These are phyloP conservation scores for Eucalyptus erythrocorys DNA, from an alignment of 345 rosid genomes.

Conservation along the genomic window DNA sequence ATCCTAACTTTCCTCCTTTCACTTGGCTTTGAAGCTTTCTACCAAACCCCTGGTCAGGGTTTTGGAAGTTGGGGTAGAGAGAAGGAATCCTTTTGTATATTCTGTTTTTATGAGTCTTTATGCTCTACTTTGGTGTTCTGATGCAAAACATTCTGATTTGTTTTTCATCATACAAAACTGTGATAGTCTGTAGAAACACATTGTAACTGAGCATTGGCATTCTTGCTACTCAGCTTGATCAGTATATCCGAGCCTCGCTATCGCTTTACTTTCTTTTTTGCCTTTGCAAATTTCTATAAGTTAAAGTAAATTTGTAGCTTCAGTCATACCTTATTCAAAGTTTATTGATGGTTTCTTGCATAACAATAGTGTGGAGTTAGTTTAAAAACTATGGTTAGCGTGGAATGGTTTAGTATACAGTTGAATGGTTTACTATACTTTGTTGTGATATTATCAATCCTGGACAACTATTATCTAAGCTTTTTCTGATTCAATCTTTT, in stretches of 20 bases:
- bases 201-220: background rate
- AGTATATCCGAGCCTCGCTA: background rate
- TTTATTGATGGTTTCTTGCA: background rate
- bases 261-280: background rate
- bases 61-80: background rate
- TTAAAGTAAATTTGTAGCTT: background rate
- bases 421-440: background rate
- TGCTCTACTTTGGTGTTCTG: background rate
- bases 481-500: background rate
- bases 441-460: background rate
- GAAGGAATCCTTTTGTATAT: background rate
- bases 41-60: background rate
- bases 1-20: background rate
- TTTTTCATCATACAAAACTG: background rate
- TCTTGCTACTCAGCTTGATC: background rate
- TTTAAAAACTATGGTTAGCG: background rate
- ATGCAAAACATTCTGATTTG: background rate
- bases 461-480: background rate
- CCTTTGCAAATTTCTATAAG: background rate
- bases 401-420: background rate
- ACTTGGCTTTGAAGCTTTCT: background rate
- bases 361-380: background rate
- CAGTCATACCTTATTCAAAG: background rate
- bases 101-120: background rate
- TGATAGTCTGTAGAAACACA: background rate